Evolutionary conservation across 2,329 filamentous ascomycete species (phyloP).

Genomic region (Chaetomium sp.): DNA sequence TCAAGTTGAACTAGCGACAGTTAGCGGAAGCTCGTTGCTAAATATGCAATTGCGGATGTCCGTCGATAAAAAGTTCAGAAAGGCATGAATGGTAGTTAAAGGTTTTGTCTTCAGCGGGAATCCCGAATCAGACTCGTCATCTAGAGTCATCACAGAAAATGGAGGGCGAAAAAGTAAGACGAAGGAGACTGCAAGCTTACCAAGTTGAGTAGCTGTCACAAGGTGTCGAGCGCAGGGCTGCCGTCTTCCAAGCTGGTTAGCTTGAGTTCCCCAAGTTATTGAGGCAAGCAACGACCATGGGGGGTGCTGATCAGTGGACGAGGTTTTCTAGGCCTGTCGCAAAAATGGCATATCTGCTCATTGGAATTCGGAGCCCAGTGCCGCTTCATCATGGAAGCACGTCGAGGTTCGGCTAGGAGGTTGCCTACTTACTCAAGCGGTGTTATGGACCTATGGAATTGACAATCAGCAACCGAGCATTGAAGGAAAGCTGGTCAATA

Average conservation of each 20-base stretch:
- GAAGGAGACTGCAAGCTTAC: constrained; percentile 27
- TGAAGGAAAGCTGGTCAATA: constrained; percentile 21
- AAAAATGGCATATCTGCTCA: constrained; percentile 86
- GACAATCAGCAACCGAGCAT: constrained; percentile 30
- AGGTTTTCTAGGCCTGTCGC: constrained; percentile 99
- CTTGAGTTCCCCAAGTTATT: constrained; percentile 6
- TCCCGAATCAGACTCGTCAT: constrained; percentile 80
- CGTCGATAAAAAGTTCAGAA: constrained; percentile 44
- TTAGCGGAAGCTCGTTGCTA: constrained; percentile 25
- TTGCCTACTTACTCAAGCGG: constrained; percentile 25
- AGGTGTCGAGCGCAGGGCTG: not conserved
- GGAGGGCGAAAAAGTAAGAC: constrained; percentile 24
- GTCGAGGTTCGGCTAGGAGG: constrained; percentile 14
- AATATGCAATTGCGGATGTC: constrained; percentile 14
- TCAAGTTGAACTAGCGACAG: not conserved
- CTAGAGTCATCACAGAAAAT: constrained; percentile 58
- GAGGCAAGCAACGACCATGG: constrained; percentile 11
- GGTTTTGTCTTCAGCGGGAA: constrained; percentile 70
- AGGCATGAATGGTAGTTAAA: constrained; percentile 75
- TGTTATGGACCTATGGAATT: constrained; percentile 13
- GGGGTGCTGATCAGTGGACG: constrained; percentile 75
- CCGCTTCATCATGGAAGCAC: constrained; percentile 74
- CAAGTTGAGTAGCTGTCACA: not conserved
- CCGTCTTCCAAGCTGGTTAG: constrained; percentile 25
- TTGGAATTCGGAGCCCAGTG: constrained; percentile 91